Percentiles rank a stretch among this genome's conserved stretches.
phyloP scores from a whole-genome alignment of 208 protist genomes.

The Trichomonas gallinae region DNA sequence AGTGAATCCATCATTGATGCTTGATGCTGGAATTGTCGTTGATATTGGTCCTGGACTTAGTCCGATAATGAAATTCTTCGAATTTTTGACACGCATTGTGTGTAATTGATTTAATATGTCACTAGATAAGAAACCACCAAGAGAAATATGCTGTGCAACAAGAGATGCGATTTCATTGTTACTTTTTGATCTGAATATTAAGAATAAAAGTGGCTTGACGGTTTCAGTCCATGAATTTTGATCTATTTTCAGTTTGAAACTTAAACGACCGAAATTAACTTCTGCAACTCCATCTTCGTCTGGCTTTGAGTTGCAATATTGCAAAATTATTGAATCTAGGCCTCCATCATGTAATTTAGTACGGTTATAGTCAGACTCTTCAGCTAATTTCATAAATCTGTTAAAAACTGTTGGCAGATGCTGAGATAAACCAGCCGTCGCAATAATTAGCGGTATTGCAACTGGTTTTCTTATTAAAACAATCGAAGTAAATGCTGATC shows the following conservation, averaged over 20 bases:
- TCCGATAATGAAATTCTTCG: background rate
- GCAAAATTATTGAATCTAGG: background rate
- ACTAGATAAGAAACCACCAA: background rate
- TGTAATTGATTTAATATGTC: background rate
- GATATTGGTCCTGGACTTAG: background rate
- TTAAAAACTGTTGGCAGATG: background rate
- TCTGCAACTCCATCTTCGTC: background rate
- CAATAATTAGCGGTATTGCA: background rate
- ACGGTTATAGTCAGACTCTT: background rate
- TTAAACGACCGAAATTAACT: background rate
- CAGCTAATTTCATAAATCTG: background rate
- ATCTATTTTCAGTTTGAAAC: background rate
- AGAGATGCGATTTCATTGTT: background rate
- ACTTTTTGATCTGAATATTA: background rate
- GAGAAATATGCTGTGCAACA: background rate
- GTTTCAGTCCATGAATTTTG: background rate
- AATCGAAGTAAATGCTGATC: background rate
- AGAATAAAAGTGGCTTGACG: background rate
- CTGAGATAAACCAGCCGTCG: background rate
- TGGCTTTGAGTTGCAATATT: background rate
- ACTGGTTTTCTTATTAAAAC: background rate
- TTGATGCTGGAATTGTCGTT: background rate
- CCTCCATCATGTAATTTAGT: background rate
- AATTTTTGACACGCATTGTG: background rate
- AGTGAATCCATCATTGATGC: background rate